Evolutionary conservation across 1,284 basidiomycete genomes (phyloP), one percentile per base, ranked within the genome.

Genomic region (Moesziomyces globuligerus): DNA sequence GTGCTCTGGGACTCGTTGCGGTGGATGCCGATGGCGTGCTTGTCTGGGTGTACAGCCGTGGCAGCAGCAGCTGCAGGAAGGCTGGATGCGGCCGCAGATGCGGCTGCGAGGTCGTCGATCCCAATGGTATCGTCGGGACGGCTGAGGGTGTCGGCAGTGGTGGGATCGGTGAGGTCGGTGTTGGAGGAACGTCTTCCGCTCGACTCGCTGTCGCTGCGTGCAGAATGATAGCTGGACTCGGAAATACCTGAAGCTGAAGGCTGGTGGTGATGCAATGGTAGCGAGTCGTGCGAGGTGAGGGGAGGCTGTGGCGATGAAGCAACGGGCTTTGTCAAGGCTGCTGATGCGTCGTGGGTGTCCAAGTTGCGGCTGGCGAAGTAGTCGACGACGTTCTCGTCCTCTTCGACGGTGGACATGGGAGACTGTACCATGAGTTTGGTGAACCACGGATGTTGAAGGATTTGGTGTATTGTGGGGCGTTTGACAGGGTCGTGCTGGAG

Each of bases 361-460:
- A 43, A 21, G n/a, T 17, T 20, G n/a, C 37, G 37, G 47, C 38
- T 60, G 44, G 25, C 52, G 26, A 60, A 64, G 48, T 53, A 60
- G 48, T 52, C 54, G n/a, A 39, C 17, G 1, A 47, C 50, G 6
- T 18, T 46, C 17, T 60, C 59, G 36, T 72, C 52, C 38, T 77
- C 75, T 11, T 75, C 69, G n/a, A 77, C 65, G 2, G 75, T 71
- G 8, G 69, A 64, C 75, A 77, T 77, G 25, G 72, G 59, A 10
- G 60, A 61, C 9, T 54, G 48, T 1, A 49, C 48, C 36, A 78
- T 74, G 42, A 67, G 42, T 21, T 78, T 75, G 15, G 61, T 66
- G 84, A 98, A 98, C 95, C 95, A 99, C 0, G 90, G 85, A 81
- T 97, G 94, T 0, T 87, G 85, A 21, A 98, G 87, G 48, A 98